phyloP scores from a whole-genome alignment of 2,329 filamentous ascomycete genomes.

The Aureobasidium leucospermi region DNA sequence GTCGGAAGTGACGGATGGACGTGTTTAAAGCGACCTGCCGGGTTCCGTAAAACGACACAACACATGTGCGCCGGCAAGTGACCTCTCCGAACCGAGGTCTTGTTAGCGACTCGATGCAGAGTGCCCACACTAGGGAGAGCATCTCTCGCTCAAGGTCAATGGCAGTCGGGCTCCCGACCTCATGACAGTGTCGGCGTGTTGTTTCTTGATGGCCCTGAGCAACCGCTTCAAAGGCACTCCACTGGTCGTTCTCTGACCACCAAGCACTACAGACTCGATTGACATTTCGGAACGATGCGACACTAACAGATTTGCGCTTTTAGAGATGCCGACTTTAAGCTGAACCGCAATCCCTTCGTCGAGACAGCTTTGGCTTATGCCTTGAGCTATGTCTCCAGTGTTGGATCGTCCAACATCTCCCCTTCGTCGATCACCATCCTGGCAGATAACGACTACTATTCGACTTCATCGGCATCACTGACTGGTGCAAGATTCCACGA shows the following conservation, averaged over 20 bases:
- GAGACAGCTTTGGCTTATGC: conserved; percentile 85
- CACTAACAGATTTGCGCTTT: conserved; percentile 18
- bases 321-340: conserved; percentile 32
- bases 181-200: too few species aligned
- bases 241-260: neutral
- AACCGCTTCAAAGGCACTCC: neutral
- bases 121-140: too few species aligned
- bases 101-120: too few species aligned
- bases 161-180: too few species aligned
- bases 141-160: too few species aligned
- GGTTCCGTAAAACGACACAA: neutral
- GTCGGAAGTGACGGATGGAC: neutral
- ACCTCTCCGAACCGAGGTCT: neutral
- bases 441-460: conserved; percentile 96
- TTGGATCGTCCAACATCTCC: conserved; percentile 48
- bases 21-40: neutral
- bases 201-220: too few species aligned
- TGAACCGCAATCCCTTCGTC: conserved; percentile 73
- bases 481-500: conserved; percentile 56
- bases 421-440: conserved; percentile 76
- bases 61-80: neutral
- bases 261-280: neutral
- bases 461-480: conserved; percentile 48
- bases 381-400: conserved; percentile 66
- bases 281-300: neutral